Percentiles rank a stretch among this genome's conserved stretches.
Conservation (phyloP, 2,329 filamentous ascomycete genomes). For the Xylariaceae sp. region DNA sequence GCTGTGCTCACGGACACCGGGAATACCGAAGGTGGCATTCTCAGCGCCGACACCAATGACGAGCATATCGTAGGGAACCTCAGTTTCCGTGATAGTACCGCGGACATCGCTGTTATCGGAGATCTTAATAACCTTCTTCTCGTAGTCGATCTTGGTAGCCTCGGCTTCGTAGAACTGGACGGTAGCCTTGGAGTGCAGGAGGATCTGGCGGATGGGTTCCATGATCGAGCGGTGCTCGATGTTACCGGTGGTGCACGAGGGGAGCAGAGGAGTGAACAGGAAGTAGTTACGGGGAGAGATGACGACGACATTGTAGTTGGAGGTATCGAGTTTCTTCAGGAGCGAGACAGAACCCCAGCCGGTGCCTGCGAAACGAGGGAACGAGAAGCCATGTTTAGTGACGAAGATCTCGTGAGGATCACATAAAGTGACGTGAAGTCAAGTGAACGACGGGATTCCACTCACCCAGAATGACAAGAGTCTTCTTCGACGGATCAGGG, state of each 20-base stretch:
- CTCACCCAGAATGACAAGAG: constrained; percentile 86
- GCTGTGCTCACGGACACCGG: constrained; percentile 88
- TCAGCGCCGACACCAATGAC: constrained; percentile 96
- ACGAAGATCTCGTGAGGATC: background rate
- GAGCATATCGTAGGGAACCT: constrained; percentile 96
- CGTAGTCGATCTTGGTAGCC: constrained; percentile 88
- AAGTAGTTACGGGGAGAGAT: constrained; percentile 99
- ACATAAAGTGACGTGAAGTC: background rate
- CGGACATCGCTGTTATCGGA: constrained; percentile 91
- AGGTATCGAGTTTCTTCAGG: constrained; percentile 96
- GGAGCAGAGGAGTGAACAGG: constrained; percentile 95
- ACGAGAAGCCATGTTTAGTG: background rate
- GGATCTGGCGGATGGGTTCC: constrained; percentile 95
- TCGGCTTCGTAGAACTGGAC: constrained; percentile 99
- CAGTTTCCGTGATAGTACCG: constrained; percentile 72
- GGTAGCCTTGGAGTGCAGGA: constrained; percentile 86
- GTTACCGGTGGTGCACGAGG: constrained; percentile 93
- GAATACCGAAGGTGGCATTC: constrained; percentile 97
- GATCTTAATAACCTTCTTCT: constrained; percentile 82
- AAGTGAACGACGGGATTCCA: background rate
- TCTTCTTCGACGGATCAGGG: constrained; percentile 90
- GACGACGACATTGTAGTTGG: constrained; percentile 98
- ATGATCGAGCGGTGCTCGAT: constrained; percentile 99
- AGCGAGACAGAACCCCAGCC: constrained; percentile 95
- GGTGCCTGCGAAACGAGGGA: constrained; percentile 56